Base-by-base conservation (phyloP, 2,329 filamentous ascomycete genomes). In the Cladosporium colombiae region DNA sequence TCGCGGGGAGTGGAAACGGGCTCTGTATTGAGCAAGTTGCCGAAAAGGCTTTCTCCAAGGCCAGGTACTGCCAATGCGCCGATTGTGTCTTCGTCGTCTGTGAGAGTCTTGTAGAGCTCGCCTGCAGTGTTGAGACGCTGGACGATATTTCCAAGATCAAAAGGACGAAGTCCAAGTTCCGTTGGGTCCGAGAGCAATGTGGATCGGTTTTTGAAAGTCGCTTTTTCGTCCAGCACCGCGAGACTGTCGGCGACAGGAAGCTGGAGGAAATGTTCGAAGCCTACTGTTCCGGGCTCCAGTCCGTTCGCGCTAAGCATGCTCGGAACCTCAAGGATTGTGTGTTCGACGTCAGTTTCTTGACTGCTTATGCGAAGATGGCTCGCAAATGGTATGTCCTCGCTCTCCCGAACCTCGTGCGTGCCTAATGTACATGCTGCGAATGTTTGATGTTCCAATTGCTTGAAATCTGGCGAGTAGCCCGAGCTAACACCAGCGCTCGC, bases 301-400 rank as follows among this genome's bases (percentile, higher is more conserved):
- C 81, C 81, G 23, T 80, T 79, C 16, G 77, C 74, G 21, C 76
- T 78, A 4, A 82, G 74, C 82, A 84, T 83, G 65, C 81, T 83
- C 0, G 82, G 82, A 1, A 82, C 74, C 69, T 84, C 81, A 59
- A 80, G 37, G 33, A 73, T 57, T 40, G 55, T 21, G 44, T 53
- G 31, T 13, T 64, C 65, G 5, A 27, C 65, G 40, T 18, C 67
- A 21, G 52, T 67, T 27, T 16, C 64, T 33, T 16, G 49, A 46
- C 40, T 37, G 3, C 55, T 58, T 27, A 61, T 60, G 18, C 21
- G 18, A 33, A 55, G 46, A 14, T 59, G 50, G 27, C 27, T 61
- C 10, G 57, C 60, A 25, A 61, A 65, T 13, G 57, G 56, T 11
- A 55, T 60, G 18, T 64, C 35, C n/a, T 62, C 60, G 35, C 53